These are phyloP conservation scores for Podospora tetraspora DNA, from an alignment of 495 filamentous ascomycete species.

Conservation along the genomic window DNA sequence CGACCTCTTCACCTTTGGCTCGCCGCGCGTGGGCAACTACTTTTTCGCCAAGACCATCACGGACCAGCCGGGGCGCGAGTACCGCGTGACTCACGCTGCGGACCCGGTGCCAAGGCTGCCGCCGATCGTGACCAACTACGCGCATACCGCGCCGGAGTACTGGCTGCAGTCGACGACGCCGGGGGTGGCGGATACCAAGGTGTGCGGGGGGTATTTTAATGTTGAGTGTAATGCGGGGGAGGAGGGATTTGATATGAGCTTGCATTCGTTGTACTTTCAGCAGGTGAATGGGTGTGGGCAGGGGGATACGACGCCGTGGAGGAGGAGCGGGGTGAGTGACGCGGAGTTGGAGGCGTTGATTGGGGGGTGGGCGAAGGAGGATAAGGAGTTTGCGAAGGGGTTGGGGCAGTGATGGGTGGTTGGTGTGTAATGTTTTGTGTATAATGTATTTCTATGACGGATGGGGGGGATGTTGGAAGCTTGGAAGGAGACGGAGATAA, in stretches of 20 bases:
- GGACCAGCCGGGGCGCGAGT: conserved; percentile 43
- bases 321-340: conserved; percentile 21
- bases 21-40: conserved; percentile 60
- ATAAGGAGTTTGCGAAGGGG: conserved; percentile 13
- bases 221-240: conserved; percentile 39
- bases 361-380: conserved; percentile 28
- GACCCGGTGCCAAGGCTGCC: conserved; percentile 65
- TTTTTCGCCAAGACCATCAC: conserved; percentile 55
- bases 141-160: conserved; percentile 64
- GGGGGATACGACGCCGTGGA: conserved; percentile 19
- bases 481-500: not conserved
- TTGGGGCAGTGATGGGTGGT: not conserved
- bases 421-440: not conserved
- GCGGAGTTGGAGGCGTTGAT: conserved; percentile 31
- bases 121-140: conserved; percentile 49
- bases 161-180: conserved; percentile 39
- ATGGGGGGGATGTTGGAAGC: not conserved
- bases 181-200: conserved; percentile 21
- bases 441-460: not conserved
- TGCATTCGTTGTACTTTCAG: conserved; percentile 38
- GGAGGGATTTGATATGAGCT: conserved; percentile 24
- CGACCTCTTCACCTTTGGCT: conserved; percentile 59
- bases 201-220: conserved; percentile 37
- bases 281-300: conserved; percentile 29
- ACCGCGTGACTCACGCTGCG: conserved; percentile 60